Base-by-base conservation (phyloP, 1,284 basidiomycete species). In the Ganoderma lucidum region DNA sequence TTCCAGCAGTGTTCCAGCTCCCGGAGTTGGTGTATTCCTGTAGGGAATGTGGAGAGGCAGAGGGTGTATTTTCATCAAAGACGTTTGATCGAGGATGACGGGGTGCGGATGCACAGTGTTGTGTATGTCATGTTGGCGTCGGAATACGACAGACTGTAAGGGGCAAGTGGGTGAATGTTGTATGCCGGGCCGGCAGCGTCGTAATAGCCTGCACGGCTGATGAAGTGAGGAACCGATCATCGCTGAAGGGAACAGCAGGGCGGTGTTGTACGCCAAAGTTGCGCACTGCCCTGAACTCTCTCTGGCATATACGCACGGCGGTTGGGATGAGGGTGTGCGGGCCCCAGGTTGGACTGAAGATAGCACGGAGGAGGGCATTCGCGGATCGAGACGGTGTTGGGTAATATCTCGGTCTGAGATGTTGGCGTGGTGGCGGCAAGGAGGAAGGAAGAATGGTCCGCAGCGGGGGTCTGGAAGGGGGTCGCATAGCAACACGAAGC, bases 211-310 rank as follows among this genome's bases (percentile, higher is more conserved):
- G 48, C 19, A 62, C 55, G 32, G 19, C 15, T 70, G 66, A 70
- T 71, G 70, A 48, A 39, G n/a, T 10, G 65, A 35, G 23, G 8
- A 61, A 56, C 63, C 66, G 70, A 71, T 71, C 66, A 71, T 71
- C 70, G 70, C 59, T 30, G 45, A 23, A 23, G 23, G 10, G 39
- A 32, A 9, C 59, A 30, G 17, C 19, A 39, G 35, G 35, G 56
- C 56, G 37, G 37, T 30, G 59, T 61, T 59, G 19, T 39, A 17
- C 23, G 56, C 30, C 56, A 59, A 23, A 32, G 2, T 3, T 0
- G 37, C 59, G 12, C 59, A 28, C 37, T 41, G 59, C 39, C 23
- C 39, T 39, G n/a, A 41, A 61, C 37, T 30, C 56, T 59, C 35
- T 30, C 28, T 42, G 39, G 59, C 39, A 61, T 3, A 61, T 3